Conservation (phyloP, 1,139 yeast species). For the Geotrichum siamense region DNA sequence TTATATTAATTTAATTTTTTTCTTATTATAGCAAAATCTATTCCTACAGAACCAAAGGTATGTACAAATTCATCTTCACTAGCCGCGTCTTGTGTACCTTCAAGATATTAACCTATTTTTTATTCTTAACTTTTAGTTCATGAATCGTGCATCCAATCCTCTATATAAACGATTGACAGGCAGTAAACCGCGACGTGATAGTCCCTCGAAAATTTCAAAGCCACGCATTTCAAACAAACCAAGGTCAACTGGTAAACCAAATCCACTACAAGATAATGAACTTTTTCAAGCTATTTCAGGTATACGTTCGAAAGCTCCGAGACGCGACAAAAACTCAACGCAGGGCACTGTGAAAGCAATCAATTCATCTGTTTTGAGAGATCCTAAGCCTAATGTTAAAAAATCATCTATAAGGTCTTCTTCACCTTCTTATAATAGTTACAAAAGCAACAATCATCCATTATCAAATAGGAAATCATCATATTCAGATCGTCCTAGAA, state of each 20-base stretch:
- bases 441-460: no score
- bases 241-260: no score
- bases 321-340: not conserved
- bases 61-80: no score
- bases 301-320: not conserved
- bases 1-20: no score
- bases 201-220: not conserved
- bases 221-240: not conserved
- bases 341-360: constrained; percentile 3
- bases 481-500: no score
- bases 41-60: constrained; percentile 3
- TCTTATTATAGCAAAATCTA: not conserved
- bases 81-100: no score
- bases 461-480: no score
- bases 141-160: not conserved
- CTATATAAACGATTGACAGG: not conserved
- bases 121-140: no score
- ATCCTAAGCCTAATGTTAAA: not conserved
- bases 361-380: constrained; percentile 9
- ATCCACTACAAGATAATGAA: constrained; percentile 8
- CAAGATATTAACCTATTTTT: no score
- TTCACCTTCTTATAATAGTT: not conserved
- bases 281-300: constrained; percentile 13
- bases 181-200: not conserved
- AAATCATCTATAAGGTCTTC: not conserved